phyloP scores from a whole-genome alignment of 2,329 filamentous ascomycete genomes.

The Claviceps sp. region DNA sequence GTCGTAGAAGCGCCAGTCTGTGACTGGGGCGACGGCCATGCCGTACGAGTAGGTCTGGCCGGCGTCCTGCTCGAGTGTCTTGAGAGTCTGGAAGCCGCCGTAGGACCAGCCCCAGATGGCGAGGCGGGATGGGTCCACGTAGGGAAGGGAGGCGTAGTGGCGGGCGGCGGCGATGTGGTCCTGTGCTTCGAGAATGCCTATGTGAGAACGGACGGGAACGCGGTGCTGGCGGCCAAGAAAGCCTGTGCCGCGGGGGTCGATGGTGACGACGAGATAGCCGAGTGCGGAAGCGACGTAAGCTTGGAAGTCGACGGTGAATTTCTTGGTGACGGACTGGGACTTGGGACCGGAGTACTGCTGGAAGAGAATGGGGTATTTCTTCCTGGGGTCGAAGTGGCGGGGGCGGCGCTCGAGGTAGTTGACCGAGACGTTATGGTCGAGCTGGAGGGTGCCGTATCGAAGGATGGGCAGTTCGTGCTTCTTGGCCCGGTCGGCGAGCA shows the following conservation, averaged over 20 bases:
- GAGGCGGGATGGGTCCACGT: constrained; percentile 69
- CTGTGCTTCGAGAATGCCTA: constrained; percentile 71
- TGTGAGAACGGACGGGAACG: constrained; percentile 66
- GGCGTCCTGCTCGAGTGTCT: constrained; percentile 83
- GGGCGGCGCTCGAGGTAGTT: constrained; percentile 74
- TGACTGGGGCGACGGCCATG: constrained; percentile 97
- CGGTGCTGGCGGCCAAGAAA: constrained; percentile 76
- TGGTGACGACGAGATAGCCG: constrained; percentile 87
- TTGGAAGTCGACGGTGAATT: constrained; percentile 78
- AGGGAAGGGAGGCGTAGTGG: constrained; percentile 65
- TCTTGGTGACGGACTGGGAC: constrained; percentile 76
- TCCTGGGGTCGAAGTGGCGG: constrained; percentile 71
- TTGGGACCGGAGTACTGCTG: constrained; percentile 87
- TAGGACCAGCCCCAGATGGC: constrained; percentile 99
- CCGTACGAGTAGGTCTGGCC: constrained; percentile 89
- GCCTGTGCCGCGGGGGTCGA: constrained; percentile 87
- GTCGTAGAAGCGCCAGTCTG: constrained; percentile 94
- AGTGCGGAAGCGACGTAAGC: constrained; percentile 73
- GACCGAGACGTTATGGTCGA: constrained; percentile 58
- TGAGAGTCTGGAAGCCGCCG: constrained; percentile 88
- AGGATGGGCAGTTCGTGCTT: constrained; percentile 72
- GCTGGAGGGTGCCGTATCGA: constrained; percentile 70
- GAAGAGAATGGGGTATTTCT: constrained; percentile 88
- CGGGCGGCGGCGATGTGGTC: constrained; percentile 89
- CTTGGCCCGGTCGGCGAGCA: constrained; percentile 53